Evolutionary conservation across 2,329 filamentous ascomycete genomes (phyloP), one percentile per base, ranked within the genome.

Genomic region (Ceratocystis cacaofunesta): DNA sequence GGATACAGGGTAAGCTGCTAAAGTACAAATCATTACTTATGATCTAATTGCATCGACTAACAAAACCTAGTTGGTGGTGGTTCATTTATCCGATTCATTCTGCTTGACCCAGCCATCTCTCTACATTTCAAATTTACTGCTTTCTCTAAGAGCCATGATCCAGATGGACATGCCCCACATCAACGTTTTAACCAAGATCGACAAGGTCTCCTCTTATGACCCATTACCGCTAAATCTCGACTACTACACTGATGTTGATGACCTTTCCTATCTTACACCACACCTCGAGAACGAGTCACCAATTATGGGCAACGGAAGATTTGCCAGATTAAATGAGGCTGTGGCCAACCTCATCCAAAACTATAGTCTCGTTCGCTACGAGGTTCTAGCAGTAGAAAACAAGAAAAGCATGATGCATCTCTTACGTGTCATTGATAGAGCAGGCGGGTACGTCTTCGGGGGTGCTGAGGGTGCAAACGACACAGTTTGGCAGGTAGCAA

Each of bases 151-250:
- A 69, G 92, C 90, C 71, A 99, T 99, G 92, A 85, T 99, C 64
- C 94, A 97, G 76, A 92, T 99, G 83, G 94, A 97, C 72, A 88
- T 97, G 68, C 91, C 94, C 0, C 90, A 96, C 73, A 80, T 99
- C 70, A 99, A 99, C 72, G 89, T 99, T 68, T 82, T 99, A 30
- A 96, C 92, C 66, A 99, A 99, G 77, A 95, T 99, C 76, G 94
- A 99, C 76, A 96, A 96, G 73, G 80, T 99, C 64, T 79, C 86
- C 44, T 85, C 87, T 63, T 96, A 96, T 72, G 87, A 90, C 60
- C 84, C 89, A 30, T 80, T 99, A 0, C 90, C 92, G 0, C 96
- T 99, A 79, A 96, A 96, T 71, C 85, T 99, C 67, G 92, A 96
- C 69, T 99, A 87, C 75, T 99, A 97, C 75, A 97, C 94, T 68